Evolutionary conservation across 1,284 basidiomycete species (phyloP).

Genomic region (Vanrija sp.): DNA sequence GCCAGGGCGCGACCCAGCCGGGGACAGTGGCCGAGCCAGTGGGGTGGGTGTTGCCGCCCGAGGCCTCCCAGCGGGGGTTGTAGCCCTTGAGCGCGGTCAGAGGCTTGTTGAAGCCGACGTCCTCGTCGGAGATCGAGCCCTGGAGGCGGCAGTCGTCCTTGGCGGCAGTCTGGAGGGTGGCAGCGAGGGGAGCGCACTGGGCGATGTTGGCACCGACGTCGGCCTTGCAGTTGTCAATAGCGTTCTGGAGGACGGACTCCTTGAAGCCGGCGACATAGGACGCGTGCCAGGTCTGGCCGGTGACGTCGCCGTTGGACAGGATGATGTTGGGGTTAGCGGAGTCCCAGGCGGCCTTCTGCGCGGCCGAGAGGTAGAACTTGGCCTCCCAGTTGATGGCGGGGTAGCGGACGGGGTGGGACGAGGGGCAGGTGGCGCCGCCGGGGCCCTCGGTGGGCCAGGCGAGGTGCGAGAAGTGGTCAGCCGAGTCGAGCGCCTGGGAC

Average conservation of each 20-base stretch:
- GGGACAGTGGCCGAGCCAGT: no score
- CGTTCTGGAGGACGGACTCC: slow-evolving; percentile 1
- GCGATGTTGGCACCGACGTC: no score
- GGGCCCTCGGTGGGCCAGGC: slow-evolving; percentile 40
- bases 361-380: background rate
- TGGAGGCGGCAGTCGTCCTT: slow-evolving; percentile 3
- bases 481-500: slow-evolving; percentile 40
- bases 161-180: no score
- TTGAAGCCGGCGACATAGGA: slow-evolving; percentile 16
- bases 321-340: slow-evolving; percentile 2
- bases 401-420: slow-evolving; percentile 13
- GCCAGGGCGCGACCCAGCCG: no score
- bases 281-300: slow-evolving; percentile 9
- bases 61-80: slow-evolving; percentile 31
- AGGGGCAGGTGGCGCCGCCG: slow-evolving; percentile 7
- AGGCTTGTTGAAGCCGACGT: slow-evolving; percentile 6
- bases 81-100: slow-evolving; percentile 32
- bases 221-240: background rate
- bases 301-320: slow-evolving; percentile 14
- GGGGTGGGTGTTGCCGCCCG: no score
- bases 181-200: no score
- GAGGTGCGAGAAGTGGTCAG: slow-evolving; percentile 50
- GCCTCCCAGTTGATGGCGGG: slow-evolving; percentile 10
- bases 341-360: slow-evolving; percentile 3
- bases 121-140: slow-evolving; percentile 12